Evolutionary conservation across 2,329 filamentous ascomycete genomes (phyloP).

Genomic region (Arthrobotrys conoides): DNA sequence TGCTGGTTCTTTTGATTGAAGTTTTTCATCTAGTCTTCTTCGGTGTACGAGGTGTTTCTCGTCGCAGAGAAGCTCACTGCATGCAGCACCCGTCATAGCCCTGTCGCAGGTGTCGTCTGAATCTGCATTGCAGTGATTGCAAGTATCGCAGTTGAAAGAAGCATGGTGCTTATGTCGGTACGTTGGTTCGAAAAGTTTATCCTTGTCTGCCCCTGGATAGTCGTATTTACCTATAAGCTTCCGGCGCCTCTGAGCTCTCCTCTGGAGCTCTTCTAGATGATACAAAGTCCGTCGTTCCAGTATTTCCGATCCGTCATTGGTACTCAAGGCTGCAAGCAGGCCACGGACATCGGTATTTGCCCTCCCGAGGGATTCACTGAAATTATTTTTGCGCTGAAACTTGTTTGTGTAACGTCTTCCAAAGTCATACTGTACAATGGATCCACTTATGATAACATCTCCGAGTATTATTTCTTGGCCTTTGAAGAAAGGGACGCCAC

Average conservation of each 20-base stretch:
- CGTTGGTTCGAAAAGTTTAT: conserved; percentile 64
- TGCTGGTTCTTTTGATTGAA: neutral
- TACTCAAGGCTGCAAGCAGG: conserved; percentile 63
- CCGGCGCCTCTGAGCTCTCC: conserved; percentile 26
- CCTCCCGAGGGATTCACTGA: conserved; percentile 61
- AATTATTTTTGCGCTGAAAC: conserved; percentile 61
- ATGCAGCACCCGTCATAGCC: conserved; percentile 62
- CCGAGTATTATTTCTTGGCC: conserved; percentile 54
- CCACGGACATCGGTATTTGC: conserved; percentile 64
- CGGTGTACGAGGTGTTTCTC: conserved; percentile 48
- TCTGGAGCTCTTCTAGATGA: conserved; percentile 62
- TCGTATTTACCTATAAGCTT: conserved; percentile 53
- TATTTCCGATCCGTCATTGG: conserved; percentile 43
- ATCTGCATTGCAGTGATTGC: conserved; percentile 35
- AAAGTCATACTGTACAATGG: conserved; percentile 64
- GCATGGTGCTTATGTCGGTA: conserved; percentile 66
- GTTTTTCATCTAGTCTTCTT: conserved; percentile 23
- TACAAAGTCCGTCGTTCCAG: conserved; percentile 50
- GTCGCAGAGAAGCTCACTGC: conserved; percentile 65
- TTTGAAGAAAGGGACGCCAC: conserved; percentile 65
- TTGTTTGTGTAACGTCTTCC: conserved; percentile 61
- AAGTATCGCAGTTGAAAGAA: conserved; percentile 29
- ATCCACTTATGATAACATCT: conserved; percentile 63
- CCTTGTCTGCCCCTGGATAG: conserved; percentile 64
- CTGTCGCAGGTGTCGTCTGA: conserved; percentile 61